Conservation (phyloP, 148 eudicot genomes). For the Vaccinium myrtillus region DNA sequence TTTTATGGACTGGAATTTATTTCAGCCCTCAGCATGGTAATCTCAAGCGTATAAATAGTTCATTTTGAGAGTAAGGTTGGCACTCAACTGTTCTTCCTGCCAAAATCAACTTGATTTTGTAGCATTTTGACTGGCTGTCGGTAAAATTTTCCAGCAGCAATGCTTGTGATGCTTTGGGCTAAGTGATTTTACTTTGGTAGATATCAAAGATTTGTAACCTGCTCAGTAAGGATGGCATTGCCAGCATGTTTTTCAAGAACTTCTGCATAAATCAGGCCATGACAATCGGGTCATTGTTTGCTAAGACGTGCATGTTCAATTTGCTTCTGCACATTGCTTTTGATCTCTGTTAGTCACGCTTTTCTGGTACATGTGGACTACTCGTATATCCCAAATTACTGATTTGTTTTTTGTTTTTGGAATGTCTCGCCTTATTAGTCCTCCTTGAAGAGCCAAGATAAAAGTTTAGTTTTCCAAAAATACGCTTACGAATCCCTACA, state of each 20-base stretch:
- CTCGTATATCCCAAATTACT: background rate
- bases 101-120: background rate
- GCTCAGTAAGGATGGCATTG: background rate
- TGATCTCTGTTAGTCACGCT: background rate
- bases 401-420: background rate
- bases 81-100: background rate
- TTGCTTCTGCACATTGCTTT: background rate
- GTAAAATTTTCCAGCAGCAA: background rate
- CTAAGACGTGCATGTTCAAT: background rate
- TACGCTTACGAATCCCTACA: background rate
- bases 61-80: background rate
- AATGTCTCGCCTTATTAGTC: background rate
- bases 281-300: background rate
- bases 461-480: background rate
- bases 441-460: background rate
- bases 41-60: background rate
- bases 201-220: background rate
- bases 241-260: background rate
- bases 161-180: background rate
- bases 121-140: background rate
- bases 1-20: background rate
- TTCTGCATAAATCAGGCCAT: background rate
- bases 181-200: background rate
- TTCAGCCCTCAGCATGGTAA: background rate
- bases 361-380: background rate